Conservation (phyloP, 257 asterid species). For the Nicotiana tomentosiformis region DNA sequence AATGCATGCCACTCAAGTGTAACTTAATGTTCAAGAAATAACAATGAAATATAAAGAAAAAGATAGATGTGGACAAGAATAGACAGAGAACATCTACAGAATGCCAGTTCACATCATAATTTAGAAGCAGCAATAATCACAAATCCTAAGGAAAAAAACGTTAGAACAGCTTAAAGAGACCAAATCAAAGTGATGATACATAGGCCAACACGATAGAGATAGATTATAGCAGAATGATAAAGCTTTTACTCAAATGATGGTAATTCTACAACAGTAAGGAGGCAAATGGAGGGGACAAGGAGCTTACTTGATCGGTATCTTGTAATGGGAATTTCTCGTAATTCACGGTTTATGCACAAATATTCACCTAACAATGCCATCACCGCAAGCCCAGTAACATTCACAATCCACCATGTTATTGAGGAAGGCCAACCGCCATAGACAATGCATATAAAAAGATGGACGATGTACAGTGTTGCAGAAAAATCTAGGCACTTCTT, state of each 20-base stretch:
- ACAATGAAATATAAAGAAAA: background rate
- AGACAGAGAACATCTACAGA: background rate
- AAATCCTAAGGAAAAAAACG: background rate
- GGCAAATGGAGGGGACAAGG: conserved; percentile 5
- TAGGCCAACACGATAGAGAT: background rate
- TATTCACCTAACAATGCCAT: conserved; percentile 84
- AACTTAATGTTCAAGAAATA: background rate
- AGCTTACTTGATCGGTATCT: conserved; percentile 73
- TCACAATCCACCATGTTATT: conserved; percentile 87
- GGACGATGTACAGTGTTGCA: conserved; percentile 73
- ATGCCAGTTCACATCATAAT: background rate
- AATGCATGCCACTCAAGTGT: background rate
- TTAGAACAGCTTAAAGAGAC: background rate
- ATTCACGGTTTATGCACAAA: conserved; percentile 69
- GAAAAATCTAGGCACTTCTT: conserved; percentile 92
- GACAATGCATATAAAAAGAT: conserved; percentile 63
- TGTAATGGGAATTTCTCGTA: conserved; percentile 65
- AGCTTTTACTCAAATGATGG: background rate
- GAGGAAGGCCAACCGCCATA: conserved; percentile 98
- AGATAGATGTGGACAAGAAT: background rate
- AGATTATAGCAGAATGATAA: background rate
- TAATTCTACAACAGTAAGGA: background rate
- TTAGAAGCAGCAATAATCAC: background rate
- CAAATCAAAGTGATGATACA: background rate
- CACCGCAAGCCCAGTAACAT: conserved; percentile 64